Conservation (phyloP, 2,329 filamentous ascomycete genomes). For the Onygenales sp. region DNA sequence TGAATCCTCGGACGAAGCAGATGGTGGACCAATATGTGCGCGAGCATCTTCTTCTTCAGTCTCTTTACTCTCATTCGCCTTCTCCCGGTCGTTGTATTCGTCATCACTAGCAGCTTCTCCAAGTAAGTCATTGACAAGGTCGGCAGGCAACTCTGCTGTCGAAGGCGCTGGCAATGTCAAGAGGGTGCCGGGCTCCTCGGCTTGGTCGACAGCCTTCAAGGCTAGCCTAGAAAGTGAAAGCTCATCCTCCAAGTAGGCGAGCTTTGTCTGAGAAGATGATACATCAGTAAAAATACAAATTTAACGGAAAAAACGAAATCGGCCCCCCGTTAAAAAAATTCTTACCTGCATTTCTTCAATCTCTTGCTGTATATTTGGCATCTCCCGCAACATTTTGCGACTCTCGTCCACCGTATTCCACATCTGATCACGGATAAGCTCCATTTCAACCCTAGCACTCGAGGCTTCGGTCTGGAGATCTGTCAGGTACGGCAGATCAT, state of each 20-base stretch:
- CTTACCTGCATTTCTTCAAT: conserved; percentile 1
- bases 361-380: background rate
- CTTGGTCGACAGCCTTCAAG: background rate
- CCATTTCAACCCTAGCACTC: background rate
- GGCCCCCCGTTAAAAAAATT: background rate
- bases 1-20: no score
- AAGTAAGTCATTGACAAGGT: background rate
- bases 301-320: background rate
- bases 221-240: background rate
- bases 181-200: background rate
- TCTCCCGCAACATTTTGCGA: background rate
- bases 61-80: background rate
- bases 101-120: background rate
- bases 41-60: background rate
- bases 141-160: background rate
- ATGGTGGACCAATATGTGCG: no score
- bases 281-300: background rate
- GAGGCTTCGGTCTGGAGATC: background rate
- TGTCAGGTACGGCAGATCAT: background rate
- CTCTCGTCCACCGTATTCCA: background rate
- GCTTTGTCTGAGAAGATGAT: background rate
- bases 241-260: background rate
- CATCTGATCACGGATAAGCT: background rate
- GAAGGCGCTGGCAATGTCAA: background rate
- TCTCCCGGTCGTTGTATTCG: background rate